phyloP scores from a whole-genome alignment of 768 basidiomycete species.

The Tylopilus vinaceipallidus region DNA sequence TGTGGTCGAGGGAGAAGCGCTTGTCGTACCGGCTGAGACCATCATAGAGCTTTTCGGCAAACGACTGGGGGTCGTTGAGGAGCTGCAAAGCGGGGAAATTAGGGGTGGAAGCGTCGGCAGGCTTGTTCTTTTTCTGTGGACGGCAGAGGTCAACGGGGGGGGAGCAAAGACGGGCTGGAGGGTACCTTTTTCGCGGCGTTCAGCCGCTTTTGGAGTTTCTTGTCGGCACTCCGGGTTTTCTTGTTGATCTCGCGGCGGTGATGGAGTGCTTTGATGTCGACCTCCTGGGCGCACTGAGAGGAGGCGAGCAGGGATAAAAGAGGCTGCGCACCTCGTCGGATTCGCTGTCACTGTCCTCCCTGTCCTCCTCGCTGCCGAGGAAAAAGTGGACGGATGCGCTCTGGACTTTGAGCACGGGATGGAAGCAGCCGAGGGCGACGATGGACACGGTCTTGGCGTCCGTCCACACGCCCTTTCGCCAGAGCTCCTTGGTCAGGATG shows the following conservation, averaged over 20 bases:
- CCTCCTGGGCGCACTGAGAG: slow-evolving; percentile 38
- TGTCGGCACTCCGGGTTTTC: slow-evolving; percentile 81
- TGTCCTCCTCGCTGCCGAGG: slow-evolving; percentile 81
- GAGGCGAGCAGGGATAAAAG: neutral
- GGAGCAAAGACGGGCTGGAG: neutral
- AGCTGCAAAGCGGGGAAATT: slow-evolving; percentile 95
- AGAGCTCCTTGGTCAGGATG: slow-evolving; percentile 88
- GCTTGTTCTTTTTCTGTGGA: slow-evolving; percentile 36
- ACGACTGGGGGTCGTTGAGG: slow-evolving; percentile 92
- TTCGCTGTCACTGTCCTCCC: slow-evolving; percentile 71
- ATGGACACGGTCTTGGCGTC: slow-evolving; percentile 94
- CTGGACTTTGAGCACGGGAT: slow-evolving; percentile 92
- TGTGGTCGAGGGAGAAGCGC: slow-evolving; percentile 95
- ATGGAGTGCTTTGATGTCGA: slow-evolving; percentile 70
- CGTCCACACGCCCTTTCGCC: slow-evolving; percentile 91
- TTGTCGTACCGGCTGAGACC: slow-evolving; percentile 83
- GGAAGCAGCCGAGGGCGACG: slow-evolving; percentile 87
- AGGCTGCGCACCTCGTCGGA: slow-evolving; percentile 42
- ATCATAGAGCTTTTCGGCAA: slow-evolving; percentile 91
- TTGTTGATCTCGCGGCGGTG: slow-evolving; percentile 93
- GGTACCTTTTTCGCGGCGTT: slow-evolving; percentile 73
- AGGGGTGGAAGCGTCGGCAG: slow-evolving; percentile 32
- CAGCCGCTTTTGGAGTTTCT: slow-evolving; percentile 71
- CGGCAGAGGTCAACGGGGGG: slow-evolving; percentile 30
- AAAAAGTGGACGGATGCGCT: slow-evolving; percentile 95